Evolutionary conservation across 2,329 filamentous ascomycete species (phyloP), one percentile per base, ranked within the genome.

Genomic region (Pseudogymnoascus sp.): DNA sequence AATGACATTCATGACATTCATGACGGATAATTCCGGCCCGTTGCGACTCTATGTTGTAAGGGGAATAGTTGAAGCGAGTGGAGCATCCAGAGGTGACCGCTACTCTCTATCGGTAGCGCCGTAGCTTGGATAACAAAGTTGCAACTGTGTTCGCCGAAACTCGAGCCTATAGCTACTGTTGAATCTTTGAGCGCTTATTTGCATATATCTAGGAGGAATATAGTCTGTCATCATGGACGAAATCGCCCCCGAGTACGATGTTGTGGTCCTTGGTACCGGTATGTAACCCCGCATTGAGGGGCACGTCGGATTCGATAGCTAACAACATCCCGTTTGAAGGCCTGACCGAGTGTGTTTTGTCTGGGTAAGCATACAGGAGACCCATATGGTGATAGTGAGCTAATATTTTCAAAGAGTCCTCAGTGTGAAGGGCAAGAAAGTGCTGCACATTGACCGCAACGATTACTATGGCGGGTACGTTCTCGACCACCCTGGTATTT

Each of bases 401-500:
- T 72, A 64, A 69, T 68, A 61, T 62, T 15, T 63, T 15, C 37
- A 65, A 72, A 92, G 93, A 78, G 93, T 99, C 66, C 82, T 97
- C 75, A 96, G 92, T 81, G 93, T 97, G 73, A 97, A 97, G 83
- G 93, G 93, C 77, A 93, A 96, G 84, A 97, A 97, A 83, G 95
- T 99, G 74, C 85, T 99, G 69, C 95, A 99, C 82, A 96, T 99
- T 77, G 95, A 97, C 80, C 89, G 93, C 75, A 97, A 97, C 77
- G 91, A 96, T 77, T 93, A 97, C 82, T 97, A 97, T 75, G 95
- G 95, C 84, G 95, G 91, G 93, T 96, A 81, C 73, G 89, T 83
- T 65, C 63, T 65, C 63, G 60, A 35, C 62, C 59, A 65, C 62
- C 38, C 53, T 50, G 37, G 65, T 44, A 44, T 64, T 59, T 44